Evolutionary conservation across 192 early-diverging fungal genomes (phyloP).

Genomic region (Lobosporangium transversale): DNA sequence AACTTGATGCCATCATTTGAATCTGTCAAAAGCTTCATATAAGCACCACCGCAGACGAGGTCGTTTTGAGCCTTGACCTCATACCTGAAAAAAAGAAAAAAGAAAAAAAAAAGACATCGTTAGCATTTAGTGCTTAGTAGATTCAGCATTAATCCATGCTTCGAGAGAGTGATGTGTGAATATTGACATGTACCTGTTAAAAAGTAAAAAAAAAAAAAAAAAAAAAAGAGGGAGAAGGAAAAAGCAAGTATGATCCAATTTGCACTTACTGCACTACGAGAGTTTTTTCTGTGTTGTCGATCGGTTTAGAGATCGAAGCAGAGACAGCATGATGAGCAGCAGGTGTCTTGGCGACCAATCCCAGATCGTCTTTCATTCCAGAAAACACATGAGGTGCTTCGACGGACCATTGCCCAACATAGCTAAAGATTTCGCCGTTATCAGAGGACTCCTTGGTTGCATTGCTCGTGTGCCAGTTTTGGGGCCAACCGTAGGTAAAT

Average conservation of each 20-base stretch:
- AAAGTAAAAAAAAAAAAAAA: conserved; percentile 4
- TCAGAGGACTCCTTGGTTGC: conserved; percentile 78
- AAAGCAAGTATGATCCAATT: neutral
- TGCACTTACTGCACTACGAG: conserved; percentile 78
- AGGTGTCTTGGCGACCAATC: conserved; percentile 79
- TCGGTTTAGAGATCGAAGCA: conserved; percentile 65
- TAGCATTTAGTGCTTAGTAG: neutral
- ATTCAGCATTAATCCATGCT: no score
- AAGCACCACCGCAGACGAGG: conserved; percentile 90
- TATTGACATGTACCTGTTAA: no score
- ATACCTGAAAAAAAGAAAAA: conserved; percentile 54
- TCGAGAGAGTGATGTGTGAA: no score
- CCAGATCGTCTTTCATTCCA: conserved; percentile 75
- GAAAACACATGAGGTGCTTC: conserved; percentile 68
- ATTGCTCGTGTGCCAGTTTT: conserved; percentile 72
- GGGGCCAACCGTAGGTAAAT: conserved; percentile 62
- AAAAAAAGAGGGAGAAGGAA: neutral
- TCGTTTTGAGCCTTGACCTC: conserved; percentile 89
- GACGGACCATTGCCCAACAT: conserved; percentile 79
- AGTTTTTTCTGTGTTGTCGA: conserved; percentile 75
- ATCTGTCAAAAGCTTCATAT: conserved; percentile 83
- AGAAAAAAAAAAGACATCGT: neutral
- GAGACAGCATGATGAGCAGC: conserved; percentile 91
- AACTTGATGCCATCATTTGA: conserved; percentile 64
- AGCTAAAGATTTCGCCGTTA: conserved; percentile 71